These are phyloP conservation scores for Petasospora fabianii DNA, from an alignment of 1,139 yeast species.

Conservation along the genomic window DNA sequence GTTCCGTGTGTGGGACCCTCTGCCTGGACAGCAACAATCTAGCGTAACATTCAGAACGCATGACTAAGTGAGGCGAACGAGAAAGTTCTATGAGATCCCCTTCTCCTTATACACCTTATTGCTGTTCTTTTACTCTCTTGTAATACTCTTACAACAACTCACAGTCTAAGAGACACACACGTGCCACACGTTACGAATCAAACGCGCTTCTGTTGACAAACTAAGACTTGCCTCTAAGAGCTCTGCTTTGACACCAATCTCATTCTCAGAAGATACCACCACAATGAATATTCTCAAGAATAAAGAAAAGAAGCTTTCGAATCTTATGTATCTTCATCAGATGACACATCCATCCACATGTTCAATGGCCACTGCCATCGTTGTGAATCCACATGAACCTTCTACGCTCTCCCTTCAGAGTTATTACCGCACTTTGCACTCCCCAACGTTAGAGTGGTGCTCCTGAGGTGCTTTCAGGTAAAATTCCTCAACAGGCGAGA, in stretches of 20 bases:
- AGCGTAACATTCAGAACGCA: too few relatives aligned
- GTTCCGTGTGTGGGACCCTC: too few relatives aligned
- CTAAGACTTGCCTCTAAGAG: background rate
- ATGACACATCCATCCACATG: conserved; percentile 13
- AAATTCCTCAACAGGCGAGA: conserved; percentile 26
- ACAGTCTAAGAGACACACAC: too few relatives aligned
- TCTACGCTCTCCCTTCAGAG: conserved; percentile 17
- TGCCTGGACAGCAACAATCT: too few relatives aligned
- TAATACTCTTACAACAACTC: too few relatives aligned
- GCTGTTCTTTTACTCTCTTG: too few relatives aligned
- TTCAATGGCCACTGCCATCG: conserved; percentile 16
- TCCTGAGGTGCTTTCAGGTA: conserved; percentile 28
- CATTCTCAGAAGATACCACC: too few relatives aligned
- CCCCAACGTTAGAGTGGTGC: conserved; percentile 28
- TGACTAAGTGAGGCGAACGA: too few relatives aligned
- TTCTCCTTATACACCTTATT: too few relatives aligned
- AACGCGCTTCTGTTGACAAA: background rate
- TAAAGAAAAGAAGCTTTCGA: conserved; percentile 23
- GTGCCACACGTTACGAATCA: background rate
- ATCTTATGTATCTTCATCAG: conserved; percentile 22
- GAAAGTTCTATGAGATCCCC: too few relatives aligned
- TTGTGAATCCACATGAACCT: conserved; percentile 21
- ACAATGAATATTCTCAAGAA: conserved; percentile 20
- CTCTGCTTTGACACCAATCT: background rate
- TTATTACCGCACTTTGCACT: conserved; percentile 17